Evolutionary conservation across 75 land plant species (phyloP).

Genomic region (Isoetes taiwanensis): DNA sequence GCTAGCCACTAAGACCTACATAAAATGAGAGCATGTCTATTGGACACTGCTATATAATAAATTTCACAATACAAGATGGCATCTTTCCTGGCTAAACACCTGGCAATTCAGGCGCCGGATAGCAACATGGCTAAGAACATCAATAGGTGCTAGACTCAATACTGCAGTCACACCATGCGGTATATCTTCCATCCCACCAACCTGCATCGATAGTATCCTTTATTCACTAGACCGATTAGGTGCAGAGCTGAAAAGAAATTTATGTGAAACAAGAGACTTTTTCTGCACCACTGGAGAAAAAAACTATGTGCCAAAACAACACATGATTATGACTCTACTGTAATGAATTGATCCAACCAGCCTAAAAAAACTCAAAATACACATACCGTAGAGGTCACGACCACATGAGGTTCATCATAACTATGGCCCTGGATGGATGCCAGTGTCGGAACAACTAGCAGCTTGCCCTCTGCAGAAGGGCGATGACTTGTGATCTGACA

Average conservation of each 20-base stretch:
- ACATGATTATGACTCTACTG: neutral
- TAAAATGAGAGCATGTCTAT: neutral
- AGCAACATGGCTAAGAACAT: slow-evolving; percentile 15
- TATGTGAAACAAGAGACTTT: too few species aligned
- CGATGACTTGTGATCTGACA: slow-evolving; percentile 10
- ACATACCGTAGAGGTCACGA: neutral
- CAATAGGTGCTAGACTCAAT: slow-evolving; percentile 3
- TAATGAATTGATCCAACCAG: neutral
- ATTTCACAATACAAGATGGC: neutral
- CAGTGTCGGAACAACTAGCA: slow-evolving; percentile 10
- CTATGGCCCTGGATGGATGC: slow-evolving; percentile 12
- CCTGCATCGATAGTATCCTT: too few species aligned
- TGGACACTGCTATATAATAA: neutral
- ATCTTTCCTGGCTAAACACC: too few species aligned
- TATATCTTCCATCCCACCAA: slow-evolving; percentile 14
- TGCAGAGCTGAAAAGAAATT: too few species aligned
- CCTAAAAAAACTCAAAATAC: neutral
- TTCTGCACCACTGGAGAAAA: too few species aligned
- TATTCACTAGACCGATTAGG: too few species aligned
- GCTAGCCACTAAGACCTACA: slow-evolving; percentile 10
- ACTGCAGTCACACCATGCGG: slow-evolving; percentile 13
- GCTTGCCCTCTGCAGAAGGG: slow-evolving; percentile 3
- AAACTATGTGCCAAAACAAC: too few species aligned
- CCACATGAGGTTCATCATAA: neutral
- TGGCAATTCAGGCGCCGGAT: slow-evolving; percentile 7